Conservation (phyloP, 371 early-diverging fungal genomes). For the Mucor mucedo region DNA sequence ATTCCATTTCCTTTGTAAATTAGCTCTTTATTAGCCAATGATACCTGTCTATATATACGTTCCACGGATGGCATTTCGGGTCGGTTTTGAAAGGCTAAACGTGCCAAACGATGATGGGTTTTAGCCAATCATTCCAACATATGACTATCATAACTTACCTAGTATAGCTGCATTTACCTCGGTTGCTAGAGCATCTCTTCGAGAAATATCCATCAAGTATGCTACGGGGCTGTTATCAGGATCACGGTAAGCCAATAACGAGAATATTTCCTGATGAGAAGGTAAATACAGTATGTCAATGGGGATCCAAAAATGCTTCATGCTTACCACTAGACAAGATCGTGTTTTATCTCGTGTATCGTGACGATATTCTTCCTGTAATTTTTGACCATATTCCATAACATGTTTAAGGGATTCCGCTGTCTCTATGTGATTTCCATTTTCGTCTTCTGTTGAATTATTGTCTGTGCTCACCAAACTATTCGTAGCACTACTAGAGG, state of each 20-base stretch:
- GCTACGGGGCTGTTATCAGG: slow-evolving; percentile 60
- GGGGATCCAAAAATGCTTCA: background rate
- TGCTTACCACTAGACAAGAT: slow-evolving; percentile 33
- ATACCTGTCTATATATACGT: slow-evolving; percentile 46
- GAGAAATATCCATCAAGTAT: slow-evolving; percentile 51
- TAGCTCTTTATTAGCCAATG: slow-evolving; percentile 41
- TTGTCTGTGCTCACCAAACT: background rate
- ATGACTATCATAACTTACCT: slow-evolving; percentile 34
- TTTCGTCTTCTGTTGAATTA: background rate
- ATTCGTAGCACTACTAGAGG: background rate
- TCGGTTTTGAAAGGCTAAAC: slow-evolving; percentile 33
- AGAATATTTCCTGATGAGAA: slow-evolving; percentile 56
- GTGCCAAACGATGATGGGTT: background rate
- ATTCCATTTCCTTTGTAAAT: slow-evolving; percentile 38
- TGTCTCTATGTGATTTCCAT: background rate
- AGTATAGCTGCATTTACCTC: slow-evolving; percentile 77
- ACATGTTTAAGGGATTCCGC: slow-evolving; percentile 40
- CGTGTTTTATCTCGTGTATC: slow-evolving; percentile 39
- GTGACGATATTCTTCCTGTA: slow-evolving; percentile 72
- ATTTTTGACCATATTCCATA: slow-evolving; percentile 73
- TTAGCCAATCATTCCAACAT: too few species aligned
- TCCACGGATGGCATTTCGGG: slow-evolving; percentile 50
- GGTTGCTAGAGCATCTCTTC: slow-evolving; percentile 60
- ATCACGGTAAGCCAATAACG: slow-evolving; percentile 82
- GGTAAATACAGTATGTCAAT: background rate